Base-by-base conservation (phyloP, 2,329 filamentous ascomycete species). In the Dendryphion nanum region DNA sequence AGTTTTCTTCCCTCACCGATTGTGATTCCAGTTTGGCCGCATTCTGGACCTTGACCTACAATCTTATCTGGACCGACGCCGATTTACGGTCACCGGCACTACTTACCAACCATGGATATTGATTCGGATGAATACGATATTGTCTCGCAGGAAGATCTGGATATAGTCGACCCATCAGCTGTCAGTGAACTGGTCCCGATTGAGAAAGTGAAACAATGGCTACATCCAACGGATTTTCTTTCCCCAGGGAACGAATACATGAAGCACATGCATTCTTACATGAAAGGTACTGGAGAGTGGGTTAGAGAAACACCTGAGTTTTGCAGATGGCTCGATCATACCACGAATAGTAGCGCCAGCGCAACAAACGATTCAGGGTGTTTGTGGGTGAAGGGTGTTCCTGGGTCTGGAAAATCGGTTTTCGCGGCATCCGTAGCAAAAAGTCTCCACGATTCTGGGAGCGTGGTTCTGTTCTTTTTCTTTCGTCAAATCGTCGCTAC, bases 351-450 rank as follows among this genome's bases (percentile, higher is more conserved):
- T 10, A 32, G 44, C 16, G n/a, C n/a, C n/a, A n/a, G n/a, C n/a
- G n/a, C n/a, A n/a, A n/a, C n/a, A n/a, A n/a, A n/a, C n/a, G n/a
- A n/a, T n/a, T n/a, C n/a, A n/a, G n/a, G n/a, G n/a, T n/a, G n/a
- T n/a, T 34, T 53, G 8, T 47, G 47, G 43, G 23, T 26, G 43
- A 57, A 41, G 41, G 68, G 67, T 1, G 63, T 69, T 12, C 59
- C 67, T 0, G 68, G 67, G 1, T 59, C 63, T 3, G 69, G 69
- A 13, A 63, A 60, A 37, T 60, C 54, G 2, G 62, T 62, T 14
- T 26, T 64, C 3, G 61, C 64, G 13, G 62, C 64, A 4, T 42
- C 38, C 20, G 18, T 55, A 5, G 41, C 53, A n/a, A 28, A 48
- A n/a, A 15, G 43, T 31, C 20, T 51, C 12, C 6, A 26, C 8